Percentiles rank a stretch among this genome's conserved stretches.
Evolutionary conservation across 1,284 basidiomycete species (phyloP).

Genomic region (Ustilago vetiveriae): DNA sequence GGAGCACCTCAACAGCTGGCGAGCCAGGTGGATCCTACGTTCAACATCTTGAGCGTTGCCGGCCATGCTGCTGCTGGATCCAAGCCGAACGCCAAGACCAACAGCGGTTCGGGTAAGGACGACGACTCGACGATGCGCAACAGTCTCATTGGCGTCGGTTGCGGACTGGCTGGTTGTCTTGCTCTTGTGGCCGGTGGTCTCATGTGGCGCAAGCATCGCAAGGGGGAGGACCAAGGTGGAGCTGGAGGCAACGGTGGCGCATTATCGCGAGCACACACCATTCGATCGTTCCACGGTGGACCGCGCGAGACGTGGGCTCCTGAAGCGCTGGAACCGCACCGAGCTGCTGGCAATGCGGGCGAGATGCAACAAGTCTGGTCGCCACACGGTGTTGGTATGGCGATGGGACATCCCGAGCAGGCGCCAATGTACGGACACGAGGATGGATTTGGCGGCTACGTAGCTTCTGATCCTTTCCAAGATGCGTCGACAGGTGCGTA

Average conservation of each 20-base stretch:
- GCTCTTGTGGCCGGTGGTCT: constrained; percentile 38
- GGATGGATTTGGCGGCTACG: constrained; percentile 37
- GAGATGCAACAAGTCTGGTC: constrained; percentile 39
- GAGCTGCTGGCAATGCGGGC: constrained; percentile 5
- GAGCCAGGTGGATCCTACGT: constrained; percentile 55
- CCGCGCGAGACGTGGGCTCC: constrained; percentile 60
- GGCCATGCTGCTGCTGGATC: constrained; percentile 13
- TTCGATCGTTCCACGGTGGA: constrained; percentile 48
- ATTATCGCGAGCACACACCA: constrained; percentile 40
- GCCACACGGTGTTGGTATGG: constrained; percentile 16
- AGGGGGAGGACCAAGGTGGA: constrained; percentile 9
- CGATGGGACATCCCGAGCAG: constrained; percentile 6
- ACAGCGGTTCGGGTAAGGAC: constrained; percentile 10
- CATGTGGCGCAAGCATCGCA: constrained; percentile 37
- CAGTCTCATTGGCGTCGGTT: constrained; percentile 56
- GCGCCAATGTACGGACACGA: constrained; percentile 1
- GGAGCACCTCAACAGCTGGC: constrained; percentile 54
- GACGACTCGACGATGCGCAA: constrained; percentile 38
- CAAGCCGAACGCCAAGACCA: constrained; percentile 9
- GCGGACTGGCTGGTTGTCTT: constrained; percentile 44
- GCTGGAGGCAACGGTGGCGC: constrained; percentile 16
- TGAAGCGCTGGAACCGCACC: constrained; percentile 41
- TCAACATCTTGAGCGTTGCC: constrained; percentile 47
- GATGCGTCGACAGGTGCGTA: constrained; percentile 21
- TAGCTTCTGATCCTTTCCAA: constrained; percentile 30